These are phyloP conservation scores for Cystobasidium sp. DNA, from an alignment of 1,284 basidiomycete species.

Conservation along the genomic window DNA sequence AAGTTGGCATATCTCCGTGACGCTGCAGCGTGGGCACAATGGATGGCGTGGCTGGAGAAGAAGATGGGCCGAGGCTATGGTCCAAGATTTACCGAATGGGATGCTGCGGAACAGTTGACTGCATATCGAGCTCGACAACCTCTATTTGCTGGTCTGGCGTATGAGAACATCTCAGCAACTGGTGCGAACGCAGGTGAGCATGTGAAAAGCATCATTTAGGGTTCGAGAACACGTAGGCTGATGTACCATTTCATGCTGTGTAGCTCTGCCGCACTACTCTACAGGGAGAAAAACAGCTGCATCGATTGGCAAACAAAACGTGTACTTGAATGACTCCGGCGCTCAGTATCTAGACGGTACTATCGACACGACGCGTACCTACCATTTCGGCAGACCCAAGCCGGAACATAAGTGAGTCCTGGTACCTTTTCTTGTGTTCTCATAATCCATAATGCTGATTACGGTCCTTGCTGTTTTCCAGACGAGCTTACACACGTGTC, in stretches of 20 bases:
- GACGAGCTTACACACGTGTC: constrained; percentile 87
- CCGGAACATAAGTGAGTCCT: constrained; percentile 66
- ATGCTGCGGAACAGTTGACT: constrained; percentile 81
- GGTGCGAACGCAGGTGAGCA: constrained; percentile 68
- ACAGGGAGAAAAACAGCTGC: constrained; percentile 73
- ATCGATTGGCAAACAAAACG: constrained; percentile 74
- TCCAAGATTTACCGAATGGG: constrained; percentile 74
- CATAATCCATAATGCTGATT: too few species aligned
- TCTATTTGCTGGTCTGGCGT: constrained; percentile 73
- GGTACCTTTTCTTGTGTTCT: too few species aligned
- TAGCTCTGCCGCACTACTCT: constrained; percentile 89
- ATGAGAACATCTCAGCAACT: constrained; percentile 88
- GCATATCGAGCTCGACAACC: constrained; percentile 71
- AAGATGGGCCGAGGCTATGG: constrained; percentile 72
- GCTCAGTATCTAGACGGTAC: constrained; percentile 79
- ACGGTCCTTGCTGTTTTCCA: not conserved
- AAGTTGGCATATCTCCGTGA: constrained; percentile 84
- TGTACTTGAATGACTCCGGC: constrained; percentile 75
- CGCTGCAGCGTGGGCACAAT: constrained; percentile 84
- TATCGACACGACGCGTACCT: constrained; percentile 87
- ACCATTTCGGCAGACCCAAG: constrained; percentile 83
- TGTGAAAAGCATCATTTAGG: constrained; percentile 57
- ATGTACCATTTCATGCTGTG: constrained; percentile 17
- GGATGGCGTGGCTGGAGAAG: constrained; percentile 89
- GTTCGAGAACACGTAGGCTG: not conserved